Conservation (phyloP, 73 alveolate species). For the Tetrahymena borealis region DNA sequence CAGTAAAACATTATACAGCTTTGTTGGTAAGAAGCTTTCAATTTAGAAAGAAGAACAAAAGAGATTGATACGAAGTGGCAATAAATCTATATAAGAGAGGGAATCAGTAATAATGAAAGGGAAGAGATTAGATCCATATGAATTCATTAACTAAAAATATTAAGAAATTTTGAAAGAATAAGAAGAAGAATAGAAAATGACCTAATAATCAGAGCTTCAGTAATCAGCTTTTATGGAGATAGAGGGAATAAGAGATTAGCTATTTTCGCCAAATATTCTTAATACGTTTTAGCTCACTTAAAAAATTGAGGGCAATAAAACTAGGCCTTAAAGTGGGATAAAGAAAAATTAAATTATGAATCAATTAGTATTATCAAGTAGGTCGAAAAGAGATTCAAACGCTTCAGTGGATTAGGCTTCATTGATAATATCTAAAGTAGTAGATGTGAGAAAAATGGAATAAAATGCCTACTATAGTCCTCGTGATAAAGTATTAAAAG, state of each 20-base stretch:
- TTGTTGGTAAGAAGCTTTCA: background rate
- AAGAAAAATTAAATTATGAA: no score
- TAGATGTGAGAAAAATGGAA: background rate
- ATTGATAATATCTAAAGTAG: background rate
- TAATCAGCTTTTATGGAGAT: background rate
- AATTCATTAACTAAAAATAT: background rate
- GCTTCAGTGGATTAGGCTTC: background rate
- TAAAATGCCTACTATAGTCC: background rate
- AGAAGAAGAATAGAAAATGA: background rate
- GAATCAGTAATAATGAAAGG: background rate
- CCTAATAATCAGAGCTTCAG: background rate
- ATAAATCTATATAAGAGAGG: background rate
- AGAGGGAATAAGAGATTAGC: background rate
- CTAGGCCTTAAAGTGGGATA: background rate
- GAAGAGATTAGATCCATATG: background rate
- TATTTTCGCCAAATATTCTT: background rate
- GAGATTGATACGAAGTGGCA: background rate
- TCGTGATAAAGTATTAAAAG: background rate
- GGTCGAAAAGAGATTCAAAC: background rate
- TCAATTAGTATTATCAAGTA: background rate
- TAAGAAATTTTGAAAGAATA: background rate
- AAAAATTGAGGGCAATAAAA: background rate
- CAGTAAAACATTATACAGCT: background rate
- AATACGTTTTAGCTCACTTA: background rate
- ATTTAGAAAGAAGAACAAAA: background rate